Evolutionary conservation across 1,284 basidiomycete species (phyloP), one percentile per base, ranked within the genome.

Genomic region (Tilletia caries): DNA sequence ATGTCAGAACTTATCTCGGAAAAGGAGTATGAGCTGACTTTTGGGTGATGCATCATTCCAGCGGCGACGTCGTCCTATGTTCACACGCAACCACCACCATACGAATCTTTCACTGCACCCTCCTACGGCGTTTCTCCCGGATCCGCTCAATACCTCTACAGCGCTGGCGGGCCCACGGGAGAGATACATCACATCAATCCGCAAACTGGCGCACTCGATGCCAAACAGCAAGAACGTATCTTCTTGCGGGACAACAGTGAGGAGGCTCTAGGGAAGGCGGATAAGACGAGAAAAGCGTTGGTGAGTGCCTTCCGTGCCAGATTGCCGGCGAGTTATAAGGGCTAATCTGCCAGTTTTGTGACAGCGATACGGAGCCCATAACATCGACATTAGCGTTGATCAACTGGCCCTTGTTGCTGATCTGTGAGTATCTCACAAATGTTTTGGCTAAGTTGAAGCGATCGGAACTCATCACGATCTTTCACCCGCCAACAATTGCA

Each of bases 41-140:
- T 33, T 18, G 20, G 12, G 34, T 33, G 2, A 10, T 15, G 23
- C 8, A 25, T 12, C 2, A 29, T 41, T 58, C 10, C 54, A 70
- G 77, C 76, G 18, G 78, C 78, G 1, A 78, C 78, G 44, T 78
- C 77, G 20, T 77, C 76, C 41, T 80, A 80, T 52, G 77, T 81
- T 18, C 73, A 74, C 46, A 70, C 73, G 1, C 76, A 79, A 60
- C 74, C 75, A 23, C 76, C 76, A 13, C 58, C 73, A 20, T 76
- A 68, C 15, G 29, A 8, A 8, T 68, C 71, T 4, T 5, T 48
- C 23, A 76, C 66, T 13, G 69, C 73, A 6, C 78, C 80, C 5
- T 67, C 68, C n/a, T 81, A 73, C 43, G 75, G 73, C 1, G 52
- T 69, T 13, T 3, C 29, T 5, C 68, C 76, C 0, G 75, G 74